Evolutionary conservation across 352 stramenopile genomes (phyloP), one percentile per base, ranked within the genome.

Genomic region (Pythium rhizo-oryzae): DNA sequence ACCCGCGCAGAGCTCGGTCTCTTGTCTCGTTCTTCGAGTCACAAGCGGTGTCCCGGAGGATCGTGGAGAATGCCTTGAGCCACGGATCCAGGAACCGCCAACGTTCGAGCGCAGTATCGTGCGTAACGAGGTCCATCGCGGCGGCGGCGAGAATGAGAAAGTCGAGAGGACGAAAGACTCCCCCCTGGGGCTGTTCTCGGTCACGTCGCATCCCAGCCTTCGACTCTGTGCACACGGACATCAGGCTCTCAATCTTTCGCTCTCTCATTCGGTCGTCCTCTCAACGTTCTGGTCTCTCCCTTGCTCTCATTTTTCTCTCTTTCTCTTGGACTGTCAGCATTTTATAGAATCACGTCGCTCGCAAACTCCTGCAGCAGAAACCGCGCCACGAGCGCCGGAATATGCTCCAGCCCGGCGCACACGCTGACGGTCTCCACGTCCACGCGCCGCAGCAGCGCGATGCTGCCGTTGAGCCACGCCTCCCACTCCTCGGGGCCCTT

Each of bases 271-370:
- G 2, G 15, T 43, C 13, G 15, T 11, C 37, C 37, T 33, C 28
- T 33, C 28, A 33, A 43, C 37, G 37, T 43, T 12, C 37, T 43
- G 15, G 3, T 18, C 37, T 43, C 1, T 16, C 37, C 37, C 28
- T 33, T 6, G 28, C 6, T 43, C 37, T 18, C 4, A 12, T 11
- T 41, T 41, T 41, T 41, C 12, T 12, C 12, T 41, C 12, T 7
- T 41, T 41, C 35, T 12, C 7, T 41, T 41, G 35, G 8, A 18
- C 9, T 43, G 2, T 9, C 18, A 30, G 16, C 6, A 33, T 6
- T 21, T n/a, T 59, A 66, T 6, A 66, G 33, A 37, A 66, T 66
- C n/a, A 59, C 19, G 37, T 66, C 59, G 47, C 59, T 66, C 49
- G 50, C 49, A 41, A 59, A 66, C 16, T 49, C 59, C 7, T 66